Percentiles rank a stretch among this genome's conserved stretches.
These are phyloP conservation scores for Astrothelium macrocarpum DNA, from an alignment of 495 filamentous ascomycete genomes.

Conservation along the genomic window DNA sequence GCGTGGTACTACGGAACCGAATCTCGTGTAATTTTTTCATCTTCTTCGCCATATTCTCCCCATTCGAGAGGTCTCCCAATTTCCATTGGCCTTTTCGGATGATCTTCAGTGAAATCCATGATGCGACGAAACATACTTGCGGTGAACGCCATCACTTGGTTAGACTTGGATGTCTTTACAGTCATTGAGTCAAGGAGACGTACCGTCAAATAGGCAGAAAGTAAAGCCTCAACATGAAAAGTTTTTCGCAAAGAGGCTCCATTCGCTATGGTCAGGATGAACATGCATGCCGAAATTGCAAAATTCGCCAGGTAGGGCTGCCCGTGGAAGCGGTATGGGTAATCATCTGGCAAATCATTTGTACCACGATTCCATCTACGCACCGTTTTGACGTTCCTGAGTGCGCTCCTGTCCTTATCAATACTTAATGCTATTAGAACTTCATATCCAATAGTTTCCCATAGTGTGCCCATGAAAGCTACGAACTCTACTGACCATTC, in stretches of 20 bases:
- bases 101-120: not conserved
- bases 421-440: too few relatives aligned
- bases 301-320: constrained; percentile 36
- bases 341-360: constrained; percentile 30
- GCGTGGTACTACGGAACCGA: not conserved
- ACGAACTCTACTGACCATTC: not conserved
- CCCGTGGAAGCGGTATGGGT: constrained; percentile 37
- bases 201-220: not conserved
- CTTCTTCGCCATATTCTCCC: not conserved
- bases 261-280: constrained; percentile 32
- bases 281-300: constrained; percentile 32
- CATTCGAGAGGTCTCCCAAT: not conserved
- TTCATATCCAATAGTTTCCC: too few relatives aligned
- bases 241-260: constrained; percentile 34
- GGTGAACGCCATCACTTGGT: not conserved
- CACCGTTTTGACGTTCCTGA: constrained; percentile 24
- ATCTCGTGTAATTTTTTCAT: not conserved
- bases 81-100: not conserved
- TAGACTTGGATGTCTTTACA: not conserved
- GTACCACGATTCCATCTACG: constrained; percentile 26
- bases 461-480: too few relatives aligned
- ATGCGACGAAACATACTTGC: not conserved
- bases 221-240: not conserved
- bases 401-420: constrained; percentile 6
- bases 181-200: not conserved